These are phyloP conservation scores for Candida sanyiensis DNA, from an alignment of 805 yeast species.

Conservation along the genomic window DNA sequence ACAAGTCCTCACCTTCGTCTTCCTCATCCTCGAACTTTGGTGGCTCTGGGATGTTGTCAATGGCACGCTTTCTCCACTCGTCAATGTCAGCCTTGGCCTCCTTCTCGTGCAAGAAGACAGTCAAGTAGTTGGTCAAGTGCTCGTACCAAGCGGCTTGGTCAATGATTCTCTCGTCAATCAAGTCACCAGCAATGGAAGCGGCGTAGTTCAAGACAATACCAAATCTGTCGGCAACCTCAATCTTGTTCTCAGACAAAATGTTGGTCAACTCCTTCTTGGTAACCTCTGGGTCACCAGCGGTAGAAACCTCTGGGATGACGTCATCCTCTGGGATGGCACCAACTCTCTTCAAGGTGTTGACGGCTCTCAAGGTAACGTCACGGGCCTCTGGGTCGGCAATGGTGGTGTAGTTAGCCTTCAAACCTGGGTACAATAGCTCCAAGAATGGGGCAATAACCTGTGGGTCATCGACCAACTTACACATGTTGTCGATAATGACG, in stretches of 20 bases:
- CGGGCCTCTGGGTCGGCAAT: slow-evolving; percentile 99
- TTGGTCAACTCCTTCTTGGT: slow-evolving; percentile 77
- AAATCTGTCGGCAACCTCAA: slow-evolving; percentile 68
- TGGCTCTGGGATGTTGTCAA: slow-evolving; percentile 96
- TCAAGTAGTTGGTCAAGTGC: slow-evolving; percentile 87
- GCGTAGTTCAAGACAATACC: slow-evolving; percentile 70
- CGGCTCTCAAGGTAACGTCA: slow-evolving; percentile 94
- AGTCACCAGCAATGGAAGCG: slow-evolving; percentile 97
- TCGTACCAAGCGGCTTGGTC: slow-evolving; percentile 90
- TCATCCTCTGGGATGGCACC: slow-evolving; percentile 94
- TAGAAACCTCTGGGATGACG: slow-evolving; percentile 91
- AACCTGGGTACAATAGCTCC: slow-evolving; percentile 91
- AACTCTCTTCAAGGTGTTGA: slow-evolving; percentile 96
- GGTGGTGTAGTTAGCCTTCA: slow-evolving; percentile 88
- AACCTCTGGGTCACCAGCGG: slow-evolving; percentile 94
- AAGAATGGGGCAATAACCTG: slow-evolving; percentile 99
- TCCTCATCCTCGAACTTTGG: slow-evolving; percentile 94
- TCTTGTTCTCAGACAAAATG: slow-evolving; percentile 60
- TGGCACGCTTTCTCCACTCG: slow-evolving; percentile 91
- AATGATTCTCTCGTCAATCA: slow-evolving; percentile 95
- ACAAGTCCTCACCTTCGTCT: slow-evolving; percentile 98
- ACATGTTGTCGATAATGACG: slow-evolving; percentile 99
- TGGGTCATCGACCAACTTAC: slow-evolving; percentile 99
- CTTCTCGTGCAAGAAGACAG: slow-evolving; percentile 91
- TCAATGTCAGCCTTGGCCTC: slow-evolving; percentile 87